Percentiles rank a stretch among this genome's conserved stretches.
Evolutionary conservation across 139 green algal species (phyloP).

Genomic region (Closterium sp.): DNA sequence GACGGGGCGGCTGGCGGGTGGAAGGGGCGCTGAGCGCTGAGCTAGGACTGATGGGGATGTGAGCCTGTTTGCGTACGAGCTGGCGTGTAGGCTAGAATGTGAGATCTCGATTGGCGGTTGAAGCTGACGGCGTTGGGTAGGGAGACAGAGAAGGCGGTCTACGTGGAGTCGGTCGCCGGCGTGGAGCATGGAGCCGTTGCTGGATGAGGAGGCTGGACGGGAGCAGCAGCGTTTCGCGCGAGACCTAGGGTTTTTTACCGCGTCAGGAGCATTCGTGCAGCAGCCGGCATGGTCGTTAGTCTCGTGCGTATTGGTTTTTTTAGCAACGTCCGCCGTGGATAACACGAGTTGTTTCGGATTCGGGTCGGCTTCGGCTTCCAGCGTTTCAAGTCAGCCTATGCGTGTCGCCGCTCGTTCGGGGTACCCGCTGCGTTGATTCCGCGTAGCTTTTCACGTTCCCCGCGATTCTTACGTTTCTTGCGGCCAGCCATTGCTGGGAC

Average conservation of each 20-base stretch:
- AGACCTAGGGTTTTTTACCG: background rate
- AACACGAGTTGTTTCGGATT: background rate
- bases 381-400: no score
- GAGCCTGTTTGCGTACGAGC: background rate
- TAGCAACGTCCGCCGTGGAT: background rate
- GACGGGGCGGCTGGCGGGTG: no score
- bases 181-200: background rate
- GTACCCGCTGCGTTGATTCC: background rate
- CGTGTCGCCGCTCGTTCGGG: no score
- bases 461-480: no score
- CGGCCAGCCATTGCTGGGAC: no score
- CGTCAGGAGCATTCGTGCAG: background rate
- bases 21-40: no score
- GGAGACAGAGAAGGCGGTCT: background rate
- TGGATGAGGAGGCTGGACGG: background rate
- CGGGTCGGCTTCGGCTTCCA: no score
- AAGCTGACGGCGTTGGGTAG: background rate
- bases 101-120: background rate
- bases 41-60: background rate
- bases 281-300: no score
- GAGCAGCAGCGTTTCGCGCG: background rate
- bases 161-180: no score
- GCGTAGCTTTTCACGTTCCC: background rate
- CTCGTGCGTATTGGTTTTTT: background rate
- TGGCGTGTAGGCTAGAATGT: background rate